phyloP scores from a whole-genome alignment of 495 filamentous ascomycete genomes.

The Aspergillus coremiiformis region DNA sequence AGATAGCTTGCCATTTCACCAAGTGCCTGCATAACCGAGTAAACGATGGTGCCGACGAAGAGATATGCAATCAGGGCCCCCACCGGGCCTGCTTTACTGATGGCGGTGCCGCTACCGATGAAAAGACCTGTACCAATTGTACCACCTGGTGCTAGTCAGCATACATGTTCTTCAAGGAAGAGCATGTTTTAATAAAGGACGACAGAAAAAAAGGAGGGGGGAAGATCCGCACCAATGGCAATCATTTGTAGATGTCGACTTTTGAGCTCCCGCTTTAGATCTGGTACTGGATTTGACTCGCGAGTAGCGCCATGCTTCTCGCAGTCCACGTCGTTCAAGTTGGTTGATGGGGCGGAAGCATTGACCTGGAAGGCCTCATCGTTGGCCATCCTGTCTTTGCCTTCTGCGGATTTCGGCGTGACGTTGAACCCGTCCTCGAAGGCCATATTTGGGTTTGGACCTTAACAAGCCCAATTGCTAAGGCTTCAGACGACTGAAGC shows the following conservation, averaged over 20 bases:
- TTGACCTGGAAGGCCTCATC: constrained; percentile 26
- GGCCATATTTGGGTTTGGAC: constrained; percentile 21
- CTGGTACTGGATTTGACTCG: constrained; percentile 35
- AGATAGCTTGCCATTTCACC: constrained; percentile 76
- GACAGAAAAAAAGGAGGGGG: constrained; percentile 32
- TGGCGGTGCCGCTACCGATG: constrained; percentile 63
- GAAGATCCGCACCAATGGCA: constrained; percentile 48
- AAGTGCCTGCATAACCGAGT: constrained; percentile 47
- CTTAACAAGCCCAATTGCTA: constrained; percentile 7
- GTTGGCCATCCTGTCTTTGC: constrained; percentile 27
- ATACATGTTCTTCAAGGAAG: constrained; percentile 22
- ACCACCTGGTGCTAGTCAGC: constrained; percentile 51
- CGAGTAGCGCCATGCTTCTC: constrained; percentile 37
- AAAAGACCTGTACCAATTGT: constrained; percentile 78
- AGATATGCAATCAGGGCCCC: constrained; percentile 64
- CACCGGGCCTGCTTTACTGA: constrained; percentile 58
- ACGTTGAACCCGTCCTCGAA: constrained; percentile 12
- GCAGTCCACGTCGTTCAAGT: constrained; percentile 30
- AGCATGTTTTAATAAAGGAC: constrained; percentile 29
- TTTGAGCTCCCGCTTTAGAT: constrained; percentile 56
- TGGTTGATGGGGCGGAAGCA: constrained; percentile 8
- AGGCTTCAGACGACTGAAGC: too few relatives aligned
- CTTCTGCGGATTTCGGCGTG: constrained; percentile 10
- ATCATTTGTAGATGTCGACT: constrained; percentile 68
- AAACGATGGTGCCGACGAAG: constrained; percentile 55